These are phyloP conservation scores for Cynanchum wilfordii DNA, from an alignment of 257 asterid genomes.

Conservation along the genomic window DNA sequence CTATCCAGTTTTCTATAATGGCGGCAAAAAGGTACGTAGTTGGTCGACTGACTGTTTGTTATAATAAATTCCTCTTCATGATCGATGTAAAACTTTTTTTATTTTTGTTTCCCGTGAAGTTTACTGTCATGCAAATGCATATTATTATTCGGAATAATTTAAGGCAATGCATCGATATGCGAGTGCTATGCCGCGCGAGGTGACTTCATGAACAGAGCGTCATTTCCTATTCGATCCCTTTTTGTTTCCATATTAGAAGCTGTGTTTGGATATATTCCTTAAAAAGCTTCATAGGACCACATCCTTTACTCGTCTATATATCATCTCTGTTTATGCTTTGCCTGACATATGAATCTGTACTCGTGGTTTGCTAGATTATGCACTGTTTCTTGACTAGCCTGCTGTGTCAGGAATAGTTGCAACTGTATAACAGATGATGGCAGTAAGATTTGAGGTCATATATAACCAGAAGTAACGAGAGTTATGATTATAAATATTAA, in stretches of 20 bases:
- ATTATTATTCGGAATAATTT: neutral
- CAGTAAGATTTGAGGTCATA: neutral
- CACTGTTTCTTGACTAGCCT: neutral
- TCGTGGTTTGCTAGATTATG: neutral
- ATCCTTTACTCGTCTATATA: neutral
- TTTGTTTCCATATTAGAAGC: too few species aligned
- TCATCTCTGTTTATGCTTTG: neutral
- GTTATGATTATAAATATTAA: neutral
- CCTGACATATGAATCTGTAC: neutral
- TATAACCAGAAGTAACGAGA: neutral
- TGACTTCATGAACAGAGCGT: neutral
- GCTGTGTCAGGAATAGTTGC: neutral
- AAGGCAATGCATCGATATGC: neutral
- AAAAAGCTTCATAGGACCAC: neutral
- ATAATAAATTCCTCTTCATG: neutral
- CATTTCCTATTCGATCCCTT: too few species aligned
- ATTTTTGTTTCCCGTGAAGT: neutral
- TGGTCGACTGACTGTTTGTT: neutral
- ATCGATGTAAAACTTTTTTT: neutral
- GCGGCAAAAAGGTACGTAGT: constrained; percentile 73
- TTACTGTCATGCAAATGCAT: neutral
- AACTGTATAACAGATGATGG: neutral
- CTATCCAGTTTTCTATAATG: constrained; percentile 94
- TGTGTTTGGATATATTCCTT: too few species aligned
- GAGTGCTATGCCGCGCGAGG: neutral